phyloP scores from a whole-genome alignment of 1,284 basidiomycete species.

The Cutaneotrichosporon sp. region DNA sequence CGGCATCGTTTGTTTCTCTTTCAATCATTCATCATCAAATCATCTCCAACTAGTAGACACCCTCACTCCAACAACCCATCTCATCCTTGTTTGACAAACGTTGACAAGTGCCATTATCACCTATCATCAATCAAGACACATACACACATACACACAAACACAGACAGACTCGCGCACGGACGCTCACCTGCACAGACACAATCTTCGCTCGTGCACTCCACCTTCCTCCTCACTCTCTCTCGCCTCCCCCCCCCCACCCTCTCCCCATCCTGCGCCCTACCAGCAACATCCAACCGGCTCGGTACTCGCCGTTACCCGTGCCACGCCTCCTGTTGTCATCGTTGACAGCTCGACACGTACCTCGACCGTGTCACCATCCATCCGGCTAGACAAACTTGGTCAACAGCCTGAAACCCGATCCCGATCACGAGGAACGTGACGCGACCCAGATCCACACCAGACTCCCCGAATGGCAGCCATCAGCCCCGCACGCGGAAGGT shows the following conservation, averaged over 20 bases:
- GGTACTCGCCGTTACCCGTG: no score
- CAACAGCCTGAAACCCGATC: background rate
- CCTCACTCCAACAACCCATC: background rate
- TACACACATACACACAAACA: background rate
- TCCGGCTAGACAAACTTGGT: background rate
- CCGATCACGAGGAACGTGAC: background rate
- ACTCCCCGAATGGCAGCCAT: conserved; percentile 9
- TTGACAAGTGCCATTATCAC: background rate
- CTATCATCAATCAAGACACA: background rate
- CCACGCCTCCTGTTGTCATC: background rate
- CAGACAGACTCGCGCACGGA: background rate
- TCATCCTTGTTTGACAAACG: background rate
- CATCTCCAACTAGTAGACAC: no score
- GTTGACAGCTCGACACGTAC: background rate
- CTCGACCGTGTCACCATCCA: background rate
- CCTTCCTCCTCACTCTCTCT: background rate
- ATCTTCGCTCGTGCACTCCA: background rate
- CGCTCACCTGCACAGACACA: background rate
- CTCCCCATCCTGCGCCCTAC: background rate
- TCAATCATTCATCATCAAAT: background rate
- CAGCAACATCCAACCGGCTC: background rate
- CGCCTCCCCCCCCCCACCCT: background rate
- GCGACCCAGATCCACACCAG: background rate
- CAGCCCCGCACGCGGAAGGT: conserved; percentile 23
- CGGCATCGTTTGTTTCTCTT: background rate